Evolutionary conservation across 176 grass and related monocot species (phyloP), one percentile per base, ranked within the genome.

Genomic region (Lolium multiflorum): DNA sequence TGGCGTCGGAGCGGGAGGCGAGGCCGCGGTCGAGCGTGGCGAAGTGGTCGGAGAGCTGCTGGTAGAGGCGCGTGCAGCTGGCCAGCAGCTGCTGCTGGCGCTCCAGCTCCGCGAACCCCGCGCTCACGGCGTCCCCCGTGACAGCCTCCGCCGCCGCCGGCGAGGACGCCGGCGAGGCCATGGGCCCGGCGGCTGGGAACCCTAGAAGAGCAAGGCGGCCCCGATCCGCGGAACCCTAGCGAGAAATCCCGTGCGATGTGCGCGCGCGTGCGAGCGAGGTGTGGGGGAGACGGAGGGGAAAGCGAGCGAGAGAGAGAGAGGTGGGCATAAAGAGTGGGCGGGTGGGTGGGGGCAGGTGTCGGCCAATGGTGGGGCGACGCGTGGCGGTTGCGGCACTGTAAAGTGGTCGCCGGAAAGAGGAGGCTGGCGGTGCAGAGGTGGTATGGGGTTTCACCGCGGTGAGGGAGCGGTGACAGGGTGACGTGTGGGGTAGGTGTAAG

Each of bases 41-140:
- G 92, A 97, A 97, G 90, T 97, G 95, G 52, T 97, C 95, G 0
- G 89, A 9, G 8, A 97, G 95, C 87, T 97, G 92, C 84, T 94
- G 91, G 92, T 93, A 97, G 51, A 97, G 88, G 51, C 83, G 78
- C 51, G 95, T 97, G 84, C 95, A 97, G 76, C 88, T 94, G 61
- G 92, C 89, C 8, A 97, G 93, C 71, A 97, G 82, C 88, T 89
- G 92, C 81, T 93, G 95, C 89, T 97, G 95, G 28, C 88, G 89
- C 88, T 97, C 95, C 21, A 97, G 92, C 85, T 88, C 90, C n/a
- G 87, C 95, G 82, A 94, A 94, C 77, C 95, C 93, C 35, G 89
- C 86, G 78, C 83, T 90, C 71, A 94, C 90, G 71, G 51, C 41
- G 18, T 76, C 86, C 24, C 67, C 81, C 51, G 86, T 86, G 51